Percentiles rank a stretch among this genome's conserved stretches.
These are phyloP conservation scores for Blepharisma japonicum DNA, from an alignment of 73 alveolate species.

Conservation along the genomic window DNA sequence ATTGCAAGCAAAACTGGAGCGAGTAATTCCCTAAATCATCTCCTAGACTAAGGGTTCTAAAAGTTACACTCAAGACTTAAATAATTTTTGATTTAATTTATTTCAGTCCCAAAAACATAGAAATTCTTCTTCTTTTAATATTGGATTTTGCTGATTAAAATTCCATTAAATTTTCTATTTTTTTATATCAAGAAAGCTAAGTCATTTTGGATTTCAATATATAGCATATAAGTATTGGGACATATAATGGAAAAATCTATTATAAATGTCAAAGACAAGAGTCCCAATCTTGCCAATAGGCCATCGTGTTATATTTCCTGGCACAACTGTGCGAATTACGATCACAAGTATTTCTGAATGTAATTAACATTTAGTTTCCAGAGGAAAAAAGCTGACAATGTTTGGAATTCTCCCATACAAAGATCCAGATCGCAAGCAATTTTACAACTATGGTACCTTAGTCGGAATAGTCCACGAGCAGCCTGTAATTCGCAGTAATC, in stretches of 20 bases:
- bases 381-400: slow-evolving; percentile 17
- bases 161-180: too few species aligned
- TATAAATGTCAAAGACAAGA: slow-evolving; percentile 26
- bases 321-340: neutral
- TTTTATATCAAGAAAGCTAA: too few species aligned
- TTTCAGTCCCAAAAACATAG: too few species aligned
- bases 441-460: slow-evolving; percentile 20
- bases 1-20: too few species aligned
- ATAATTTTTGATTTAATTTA: too few species aligned
- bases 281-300: slow-evolving; percentile 5
- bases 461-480: slow-evolving; percentile 12
- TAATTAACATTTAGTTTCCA: neutral
- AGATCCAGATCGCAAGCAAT: slow-evolving; percentile 5
- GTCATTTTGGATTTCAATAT: too few species aligned
- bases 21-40: too few species aligned
- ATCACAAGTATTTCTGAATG: neutral
- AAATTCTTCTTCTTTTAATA: too few species aligned
- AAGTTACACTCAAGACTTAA: too few species aligned
- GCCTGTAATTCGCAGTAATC: neutral
- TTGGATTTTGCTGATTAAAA: too few species aligned
- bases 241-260: neutral
- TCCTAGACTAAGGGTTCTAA: too few species aligned
- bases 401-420: slow-evolving; percentile 9
- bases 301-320: neutral
- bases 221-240: too few species aligned